Conservation (phyloP, 139 green algal genomes). For the Tetradesmus obliquus region DNA sequence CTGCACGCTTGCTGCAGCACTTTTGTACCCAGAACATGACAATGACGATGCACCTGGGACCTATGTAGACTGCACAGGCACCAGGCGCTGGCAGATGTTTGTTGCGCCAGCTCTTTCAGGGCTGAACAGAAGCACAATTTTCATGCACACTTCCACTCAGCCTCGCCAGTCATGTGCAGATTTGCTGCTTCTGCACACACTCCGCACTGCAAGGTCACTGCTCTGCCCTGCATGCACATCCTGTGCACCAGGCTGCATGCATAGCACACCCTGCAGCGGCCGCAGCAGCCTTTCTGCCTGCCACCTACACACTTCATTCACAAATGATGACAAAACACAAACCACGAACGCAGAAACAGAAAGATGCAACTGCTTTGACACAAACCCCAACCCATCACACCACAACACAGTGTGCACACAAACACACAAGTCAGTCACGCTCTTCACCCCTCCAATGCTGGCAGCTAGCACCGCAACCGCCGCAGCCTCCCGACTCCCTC, state of each 20-base stretch:
- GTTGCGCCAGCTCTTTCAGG: too few relatives aligned
- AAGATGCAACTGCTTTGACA: background rate
- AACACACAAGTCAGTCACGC: background rate
- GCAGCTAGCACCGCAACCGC: background rate
- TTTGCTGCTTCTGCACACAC: too few relatives aligned
- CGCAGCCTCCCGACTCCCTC: background rate
- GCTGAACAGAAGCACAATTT: too few relatives aligned
- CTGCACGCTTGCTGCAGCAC: background rate
- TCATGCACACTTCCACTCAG: too few relatives aligned
- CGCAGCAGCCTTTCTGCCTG: background rate
- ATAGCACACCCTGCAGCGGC: background rate
- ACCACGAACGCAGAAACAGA: background rate
- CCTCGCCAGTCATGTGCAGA: too few relatives aligned
- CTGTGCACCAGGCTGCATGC: too few relatives aligned
- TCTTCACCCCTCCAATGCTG: background rate
- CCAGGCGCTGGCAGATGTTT: too few relatives aligned
- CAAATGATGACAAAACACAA: background rate
- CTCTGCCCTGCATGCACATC: too few relatives aligned
- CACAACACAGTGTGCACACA: background rate
- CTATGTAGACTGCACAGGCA: background rate
- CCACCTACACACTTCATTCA: background rate
- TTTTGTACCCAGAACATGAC: background rate
- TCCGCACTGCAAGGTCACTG: too few relatives aligned
- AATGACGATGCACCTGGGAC: background rate
- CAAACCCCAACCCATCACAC: background rate